phyloP scores from a whole-genome alignment of 805 yeast genomes.

The Pichia sporocuriosa region DNA sequence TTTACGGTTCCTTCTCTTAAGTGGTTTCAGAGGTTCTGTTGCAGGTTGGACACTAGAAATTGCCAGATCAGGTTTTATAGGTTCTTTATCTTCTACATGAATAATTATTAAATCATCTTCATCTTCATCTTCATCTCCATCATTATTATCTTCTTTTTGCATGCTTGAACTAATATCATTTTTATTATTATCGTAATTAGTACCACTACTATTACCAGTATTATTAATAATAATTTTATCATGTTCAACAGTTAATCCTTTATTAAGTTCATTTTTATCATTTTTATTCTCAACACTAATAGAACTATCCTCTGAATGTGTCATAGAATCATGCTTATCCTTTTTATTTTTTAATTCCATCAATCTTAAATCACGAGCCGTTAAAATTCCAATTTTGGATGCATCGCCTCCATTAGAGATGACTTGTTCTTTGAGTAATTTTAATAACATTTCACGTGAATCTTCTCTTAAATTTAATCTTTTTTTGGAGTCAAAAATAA shows the following conservation, averaged over 20 bases:
- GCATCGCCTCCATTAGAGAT: conserved; percentile 19
- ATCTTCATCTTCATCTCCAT: conserved; percentile 1
- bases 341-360: background rate
- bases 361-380: conserved; percentile 5
- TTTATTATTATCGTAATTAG: background rate
- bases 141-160: background rate
- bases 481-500: conserved; percentile 24
- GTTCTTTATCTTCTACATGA: conserved; percentile 8
- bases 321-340: too few species aligned
- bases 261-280: too few species aligned
- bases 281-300: background rate
- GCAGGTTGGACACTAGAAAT: background rate
- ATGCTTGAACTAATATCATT: background rate
- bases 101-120: conserved; percentile 14
- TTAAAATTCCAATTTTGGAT: conserved; percentile 18
- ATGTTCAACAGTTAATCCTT: too few species aligned
- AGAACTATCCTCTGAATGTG: too few species aligned
- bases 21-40: background rate
- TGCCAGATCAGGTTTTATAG: conserved; percentile 2
- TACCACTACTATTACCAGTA: background rate
- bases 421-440: conserved; percentile 25
- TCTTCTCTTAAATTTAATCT: conserved; percentile 20
- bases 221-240: background rate
- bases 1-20: background rate
- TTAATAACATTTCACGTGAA: conserved; percentile 21